These are phyloP conservation scores for Thelephora ganbajun DNA, from an alignment of 768 basidiomycete genomes.

Conservation along the genomic window DNA sequence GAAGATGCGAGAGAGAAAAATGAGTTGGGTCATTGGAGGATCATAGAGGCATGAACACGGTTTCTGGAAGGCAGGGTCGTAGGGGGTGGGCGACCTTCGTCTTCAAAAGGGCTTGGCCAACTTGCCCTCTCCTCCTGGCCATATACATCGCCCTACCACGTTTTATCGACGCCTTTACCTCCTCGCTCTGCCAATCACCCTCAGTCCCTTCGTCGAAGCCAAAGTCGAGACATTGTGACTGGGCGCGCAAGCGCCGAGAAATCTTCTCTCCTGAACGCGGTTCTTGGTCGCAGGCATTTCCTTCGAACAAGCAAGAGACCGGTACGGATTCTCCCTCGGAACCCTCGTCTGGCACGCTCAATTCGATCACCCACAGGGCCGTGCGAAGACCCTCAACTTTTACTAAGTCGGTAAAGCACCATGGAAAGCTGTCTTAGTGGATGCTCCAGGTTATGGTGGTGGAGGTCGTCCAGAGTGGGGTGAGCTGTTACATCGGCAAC, in stretches of 20 bases:
- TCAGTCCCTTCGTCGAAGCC: slow-evolving; percentile 26
- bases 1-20: too few relatives aligned
- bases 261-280: slow-evolving; percentile 60
- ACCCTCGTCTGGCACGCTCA: background rate
- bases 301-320: slow-evolving; percentile 57
- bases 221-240: too few relatives aligned
- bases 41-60: too few relatives aligned
- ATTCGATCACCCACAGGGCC: too few relatives aligned
- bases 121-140: background rate
- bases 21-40: too few relatives aligned
- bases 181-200: slow-evolving; percentile 42
- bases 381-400: slow-evolving; percentile 54
- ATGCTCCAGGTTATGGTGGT: slow-evolving; percentile 70
- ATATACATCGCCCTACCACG: slow-evolving; percentile 34
- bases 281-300: slow-evolving; percentile 42
- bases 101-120: too few relatives aligned
- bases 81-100: too few relatives aligned
- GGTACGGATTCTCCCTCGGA: slow-evolving; percentile 24
- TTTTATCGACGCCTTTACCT: slow-evolving; percentile 61
- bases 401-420: slow-evolving; percentile 43
- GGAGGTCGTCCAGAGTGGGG: slow-evolving; percentile 72
- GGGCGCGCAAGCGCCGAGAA: slow-evolving; percentile 78
- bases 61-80: too few relatives aligned
- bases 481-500: slow-evolving; percentile 42
- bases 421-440: slow-evolving; percentile 54